phyloP scores from a whole-genome alignment of 75 land plant species.

The Cupressus sempervirens region DNA sequence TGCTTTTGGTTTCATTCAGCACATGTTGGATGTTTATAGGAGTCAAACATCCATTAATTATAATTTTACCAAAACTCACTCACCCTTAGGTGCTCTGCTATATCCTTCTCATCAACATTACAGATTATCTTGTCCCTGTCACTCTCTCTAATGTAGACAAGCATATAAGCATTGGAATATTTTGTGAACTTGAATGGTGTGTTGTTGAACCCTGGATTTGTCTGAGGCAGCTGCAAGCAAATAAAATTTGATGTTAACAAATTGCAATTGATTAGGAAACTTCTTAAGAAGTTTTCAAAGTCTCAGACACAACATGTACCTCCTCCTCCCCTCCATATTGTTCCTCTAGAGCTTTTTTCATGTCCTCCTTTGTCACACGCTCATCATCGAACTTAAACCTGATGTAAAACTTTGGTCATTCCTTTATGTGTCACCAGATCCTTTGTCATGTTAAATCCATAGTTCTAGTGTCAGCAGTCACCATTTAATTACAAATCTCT shows the following conservation, averaged over 20 bases:
- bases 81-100: constrained; percentile 93
- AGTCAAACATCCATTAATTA: not conserved
- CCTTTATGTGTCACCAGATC: constrained; percentile 8
- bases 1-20: not conserved
- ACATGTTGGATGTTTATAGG: not conserved
- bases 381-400: constrained; percentile 99
- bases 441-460: constrained; percentile 10
- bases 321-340: constrained; percentile 99
- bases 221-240: constrained; percentile 70
- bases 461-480: constrained; percentile 7
- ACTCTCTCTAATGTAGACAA: constrained; percentile 93
- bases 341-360: constrained; percentile 90
- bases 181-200: constrained; percentile 96
- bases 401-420: constrained; percentile 13
- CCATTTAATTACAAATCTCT: not conserved
- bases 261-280: not conserved
- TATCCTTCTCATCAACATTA: constrained; percentile 96
- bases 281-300: not conserved
- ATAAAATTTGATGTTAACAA: not conserved
- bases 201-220: constrained; percentile 95
- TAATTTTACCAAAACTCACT: not conserved
- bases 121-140: constrained; percentile 97
- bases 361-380: constrained; percentile 93
- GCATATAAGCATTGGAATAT: constrained; percentile 99
- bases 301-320: constrained; percentile 29